Evolutionary conservation across 768 basidiomycete species (phyloP), one percentile per base, ranked within the genome.

Genomic region (Erythrobasidium yunnanense): DNA sequence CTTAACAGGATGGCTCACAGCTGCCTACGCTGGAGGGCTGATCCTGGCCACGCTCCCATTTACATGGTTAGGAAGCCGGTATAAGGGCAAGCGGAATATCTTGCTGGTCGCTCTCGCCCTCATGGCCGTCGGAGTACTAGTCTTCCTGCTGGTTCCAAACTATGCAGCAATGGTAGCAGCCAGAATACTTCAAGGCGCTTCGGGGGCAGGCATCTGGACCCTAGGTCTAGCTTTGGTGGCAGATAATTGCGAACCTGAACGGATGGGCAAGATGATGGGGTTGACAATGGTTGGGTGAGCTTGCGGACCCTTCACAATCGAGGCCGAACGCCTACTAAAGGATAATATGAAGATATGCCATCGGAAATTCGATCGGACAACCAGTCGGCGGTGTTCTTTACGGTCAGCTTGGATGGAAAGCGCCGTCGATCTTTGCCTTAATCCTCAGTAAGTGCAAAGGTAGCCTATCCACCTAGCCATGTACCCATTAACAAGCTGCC

Each of bases 21-120:
- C 60, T 51, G 60, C 60, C 8, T 63, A 63, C 32, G 60, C 60
- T 2, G 60, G 4, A 2, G 60, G 60, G 30, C 60, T 63, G n/a
- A 63, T 63, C 46, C 33, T 63, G n/a, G 60, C 60, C 15, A 63
- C 60, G 2, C 52, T 63, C 22, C 60, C 60, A n/a, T 63, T 63
- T 30, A 49, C 49, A 6, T 63, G 60, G 60, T 38, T 63, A n/a
- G 60, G 60, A 29, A 38, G 32, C 22, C 2, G 47, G 17, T 34
- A 11, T 7, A 46, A 22, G 6, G 32, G 47, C 11, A 63, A 63
- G 47, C 2, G 60, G n/a, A 50, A 50, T 18, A 29, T 63, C 20
- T 49, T 63, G 13, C 20, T 63, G 7, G 47, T 23, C 23, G 60
- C 60, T 8, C 22, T 63, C 30, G 7, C 32, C 27, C 30, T 63